Base-by-base conservation (phyloP, 2,329 filamentous ascomycete species). In the Claviceps paspali region DNA sequence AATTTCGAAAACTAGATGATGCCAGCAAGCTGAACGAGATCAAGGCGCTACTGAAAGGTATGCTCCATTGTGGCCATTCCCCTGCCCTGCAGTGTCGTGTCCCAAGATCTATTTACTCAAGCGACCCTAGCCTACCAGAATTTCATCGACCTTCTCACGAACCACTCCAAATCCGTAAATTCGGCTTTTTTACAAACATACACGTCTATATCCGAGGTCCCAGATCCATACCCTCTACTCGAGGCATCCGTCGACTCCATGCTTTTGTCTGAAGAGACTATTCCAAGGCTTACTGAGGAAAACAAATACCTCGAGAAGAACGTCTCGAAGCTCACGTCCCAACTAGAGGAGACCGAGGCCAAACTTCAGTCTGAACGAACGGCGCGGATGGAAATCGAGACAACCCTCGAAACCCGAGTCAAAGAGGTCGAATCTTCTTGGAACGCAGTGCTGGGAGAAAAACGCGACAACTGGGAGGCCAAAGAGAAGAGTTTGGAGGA, bases 201-300 rank as follows among this genome's bases (percentile, higher is more conserved):
- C 57, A 91, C 86, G 4, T 82, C 86, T 4, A 67, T 98, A 23
- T 94, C 88, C 37, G 92, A 98, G 64, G 91, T 84, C 1, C 91
- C 91, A 12, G 91, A 98, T 56, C 91, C 91, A 29, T 98, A 96
- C 49, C 91, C 91, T 6, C 67, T 98, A 19, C 79, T 98, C 29
- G 92, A 98, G 63, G 88, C 91, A 19, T 94, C 88, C 0, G 83
- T 98, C 46, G 91, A 98, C 55, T 86, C 88, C 4, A 78, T 96
- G 52, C 79, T 96, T 5, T 69, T 91, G 11, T 84, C 87, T 17
- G 87, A 95, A 59, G 88, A 98, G 48, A 93, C 84, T 1, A 66
- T 96, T 5, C 91, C 91, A 1, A 91, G 83, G 52, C 68, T 98
- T 40, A 82, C 76, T n/a, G 68, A 79, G 33, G 92, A 98, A 58